Conservation (phyloP, 768 basidiomycete genomes). For the Candolleomyces aberdarensis region DNA sequence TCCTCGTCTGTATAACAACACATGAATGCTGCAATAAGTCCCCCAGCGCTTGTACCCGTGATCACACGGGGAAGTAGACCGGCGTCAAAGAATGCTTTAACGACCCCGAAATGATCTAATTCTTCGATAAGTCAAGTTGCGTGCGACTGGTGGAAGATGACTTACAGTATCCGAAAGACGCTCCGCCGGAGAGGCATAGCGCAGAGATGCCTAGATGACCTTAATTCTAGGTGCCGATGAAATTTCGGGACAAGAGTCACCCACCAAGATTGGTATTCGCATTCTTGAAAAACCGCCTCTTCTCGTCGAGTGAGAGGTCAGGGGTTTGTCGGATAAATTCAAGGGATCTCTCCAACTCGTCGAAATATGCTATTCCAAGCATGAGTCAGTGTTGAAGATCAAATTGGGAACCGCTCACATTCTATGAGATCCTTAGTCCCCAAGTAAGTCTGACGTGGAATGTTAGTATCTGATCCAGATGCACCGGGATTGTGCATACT, state of each 20-base stretch:
- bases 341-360: conserved; percentile 74
- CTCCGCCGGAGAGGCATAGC: conserved; percentile 94
- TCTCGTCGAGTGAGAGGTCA: conserved; percentile 80
- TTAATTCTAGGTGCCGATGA: not conserved
- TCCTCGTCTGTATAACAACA: conserved; percentile 91
- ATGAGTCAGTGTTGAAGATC: conserved; percentile 7
- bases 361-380: conserved; percentile 61
- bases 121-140: conserved; percentile 3
- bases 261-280: conserved; percentile 83
- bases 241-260: not conserved
- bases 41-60: conserved; percentile 93
- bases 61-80: conserved; percentile 86
- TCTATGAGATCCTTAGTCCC: conserved; percentile 92
- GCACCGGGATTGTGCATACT: conserved; percentile 41
- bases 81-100: conserved; percentile 88
- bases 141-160: conserved; percentile 1
- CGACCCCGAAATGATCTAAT: conserved; percentile 84
- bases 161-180: conserved; percentile 90
- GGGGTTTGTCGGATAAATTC: conserved; percentile 72
- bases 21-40: conserved; percentile 68
- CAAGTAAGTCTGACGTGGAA: conserved; percentile 66
- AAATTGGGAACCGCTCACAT: conserved; percentile 38
- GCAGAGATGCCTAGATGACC: conserved; percentile 60
- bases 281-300: conserved; percentile 86
- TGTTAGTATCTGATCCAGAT: conserved; percentile 13